Percentiles rank a stretch among this genome's conserved stretches.
Conservation (phyloP, 306 rosid species). For the Medicago arabica region DNA sequence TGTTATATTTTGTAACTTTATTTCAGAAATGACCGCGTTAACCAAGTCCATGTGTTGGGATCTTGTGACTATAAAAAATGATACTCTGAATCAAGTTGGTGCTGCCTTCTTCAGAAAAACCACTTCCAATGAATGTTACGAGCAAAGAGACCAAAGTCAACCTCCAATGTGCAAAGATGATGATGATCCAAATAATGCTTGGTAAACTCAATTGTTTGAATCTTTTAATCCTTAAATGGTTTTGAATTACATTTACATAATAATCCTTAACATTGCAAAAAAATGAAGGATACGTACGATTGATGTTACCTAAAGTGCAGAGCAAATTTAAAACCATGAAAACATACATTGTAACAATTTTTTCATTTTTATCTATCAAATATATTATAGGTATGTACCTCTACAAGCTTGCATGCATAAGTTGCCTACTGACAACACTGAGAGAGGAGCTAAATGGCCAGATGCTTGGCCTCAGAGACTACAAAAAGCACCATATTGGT, state of each 20-base stretch:
- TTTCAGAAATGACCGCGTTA: slow-evolving; percentile 68
- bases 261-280: too few relatives aligned
- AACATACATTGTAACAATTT: background rate
- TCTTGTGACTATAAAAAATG: slow-evolving; percentile 78
- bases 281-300: too few relatives aligned
- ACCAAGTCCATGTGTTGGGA: slow-evolving; percentile 90
- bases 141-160: slow-evolving; percentile 61
- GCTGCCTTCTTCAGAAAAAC: slow-evolving; percentile 89
- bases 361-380: background rate
- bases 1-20: slow-evolving; percentile 19
- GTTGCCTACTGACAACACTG: slow-evolving; percentile 52
- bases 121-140: slow-evolving; percentile 73
- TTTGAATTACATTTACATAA: too few relatives aligned
- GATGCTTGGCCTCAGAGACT: slow-evolving; percentile 78
- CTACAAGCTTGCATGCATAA: slow-evolving; percentile 81
- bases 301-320: too few relatives aligned
- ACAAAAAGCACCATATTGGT: slow-evolving; percentile 78
- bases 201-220: slow-evolving; percentile 51
- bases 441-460: slow-evolving; percentile 82
- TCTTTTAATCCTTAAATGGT: background rate
- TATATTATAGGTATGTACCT: slow-evolving; percentile 78
- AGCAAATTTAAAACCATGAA: background rate
- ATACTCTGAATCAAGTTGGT: slow-evolving; percentile 61
- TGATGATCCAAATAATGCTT: slow-evolving; percentile 88
- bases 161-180: slow-evolving; percentile 85